These are phyloP conservation scores for Nicotiana tabacum DNA, from an alignment of 257 asterid genomes.

Conservation along the genomic window DNA sequence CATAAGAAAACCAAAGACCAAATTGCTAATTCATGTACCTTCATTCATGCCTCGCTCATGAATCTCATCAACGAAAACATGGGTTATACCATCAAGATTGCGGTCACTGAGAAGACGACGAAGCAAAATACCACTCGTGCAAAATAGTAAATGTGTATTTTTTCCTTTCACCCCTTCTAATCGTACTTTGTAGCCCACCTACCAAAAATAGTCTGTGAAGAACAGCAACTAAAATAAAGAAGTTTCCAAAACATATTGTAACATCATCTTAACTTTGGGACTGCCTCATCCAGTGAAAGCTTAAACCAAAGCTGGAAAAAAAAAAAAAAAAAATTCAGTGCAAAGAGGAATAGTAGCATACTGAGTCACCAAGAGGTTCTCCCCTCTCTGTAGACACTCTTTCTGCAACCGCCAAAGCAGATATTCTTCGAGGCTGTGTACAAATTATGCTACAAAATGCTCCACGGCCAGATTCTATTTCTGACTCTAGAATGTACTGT, in stretches of 20 bases:
- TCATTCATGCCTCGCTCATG: slow-evolving; percentile 99
- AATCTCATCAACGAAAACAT: slow-evolving; percentile 95
- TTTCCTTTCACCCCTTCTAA: slow-evolving; percentile 94
- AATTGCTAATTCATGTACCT: slow-evolving; percentile 45
- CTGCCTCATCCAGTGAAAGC: not conserved
- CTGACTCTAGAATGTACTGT: slow-evolving; percentile 89
- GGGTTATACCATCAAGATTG: slow-evolving; percentile 80
- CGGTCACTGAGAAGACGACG: slow-evolving; percentile 92
- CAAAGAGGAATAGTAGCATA: slow-evolving; percentile 43
- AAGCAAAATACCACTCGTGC: slow-evolving; percentile 97
- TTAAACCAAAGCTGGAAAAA: not conserved
- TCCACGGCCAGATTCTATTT: slow-evolving; percentile 97
- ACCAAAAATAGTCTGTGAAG: slow-evolving; percentile 33
- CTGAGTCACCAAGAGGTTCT: slow-evolving; percentile 96
- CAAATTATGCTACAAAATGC: slow-evolving; percentile 96
- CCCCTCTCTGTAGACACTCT: slow-evolving; percentile 98
- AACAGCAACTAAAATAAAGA: slow-evolving; percentile 29
- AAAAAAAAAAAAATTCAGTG: slow-evolving; percentile 5
- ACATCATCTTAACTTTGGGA: not conserved
- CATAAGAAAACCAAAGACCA: slow-evolving; percentile 6
- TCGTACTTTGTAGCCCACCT: slow-evolving; percentile 99
- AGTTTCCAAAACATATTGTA: slow-evolving; percentile 14
- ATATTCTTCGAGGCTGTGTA: slow-evolving; percentile 96
- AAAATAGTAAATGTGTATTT: slow-evolving; percentile 89
- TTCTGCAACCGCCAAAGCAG: slow-evolving; percentile 94